Conservation (phyloP, 2,329 filamentous ascomycete species). For the Xylariaceae sp. region DNA sequence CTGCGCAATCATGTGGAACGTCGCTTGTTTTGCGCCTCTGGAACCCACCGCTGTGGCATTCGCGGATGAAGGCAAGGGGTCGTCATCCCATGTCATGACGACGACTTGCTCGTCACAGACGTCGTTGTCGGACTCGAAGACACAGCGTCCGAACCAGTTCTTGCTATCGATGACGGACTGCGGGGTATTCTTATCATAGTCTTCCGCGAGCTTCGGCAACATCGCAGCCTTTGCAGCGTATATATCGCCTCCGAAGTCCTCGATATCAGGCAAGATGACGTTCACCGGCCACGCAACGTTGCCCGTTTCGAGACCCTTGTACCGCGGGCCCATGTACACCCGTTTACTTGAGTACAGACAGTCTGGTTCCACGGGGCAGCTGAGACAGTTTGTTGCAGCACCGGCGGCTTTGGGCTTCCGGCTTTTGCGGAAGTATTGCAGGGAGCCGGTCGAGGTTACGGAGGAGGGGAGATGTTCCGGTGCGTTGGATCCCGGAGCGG, state of each 20-base stretch:
- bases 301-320: constrained; percentile 55
- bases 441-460: constrained; percentile 68
- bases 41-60: constrained; percentile 25
- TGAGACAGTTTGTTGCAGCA: constrained; percentile 77
- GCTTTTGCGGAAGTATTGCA: constrained; percentile 71
- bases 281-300: constrained; percentile 77
- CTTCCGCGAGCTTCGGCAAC: constrained; percentile 37
- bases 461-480: constrained; percentile 67
- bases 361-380: constrained; percentile 65
- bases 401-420: constrained; percentile 74
- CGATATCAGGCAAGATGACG: constrained; percentile 88
- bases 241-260: constrained; percentile 56
- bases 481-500: constrained; percentile 42
- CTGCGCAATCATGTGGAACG: constrained; percentile 90
- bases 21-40: constrained; percentile 73
- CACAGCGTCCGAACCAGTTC: constrained; percentile 90
- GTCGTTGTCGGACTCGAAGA: constrained; percentile 88
- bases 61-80: constrained; percentile 36
- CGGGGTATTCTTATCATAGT: constrained; percentile 48
- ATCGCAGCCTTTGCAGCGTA: constrained; percentile 38
- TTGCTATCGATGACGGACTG: constrained; percentile 43
- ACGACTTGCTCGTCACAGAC: constrained; percentile 92
- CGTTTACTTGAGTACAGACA: constrained; percentile 84
- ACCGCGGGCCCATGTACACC: constrained; percentile 68
- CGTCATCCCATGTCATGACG: constrained; percentile 80